Conservation (phyloP, 2,329 filamentous ascomycete species). For the Tolypocladium guangdongense region DNA sequence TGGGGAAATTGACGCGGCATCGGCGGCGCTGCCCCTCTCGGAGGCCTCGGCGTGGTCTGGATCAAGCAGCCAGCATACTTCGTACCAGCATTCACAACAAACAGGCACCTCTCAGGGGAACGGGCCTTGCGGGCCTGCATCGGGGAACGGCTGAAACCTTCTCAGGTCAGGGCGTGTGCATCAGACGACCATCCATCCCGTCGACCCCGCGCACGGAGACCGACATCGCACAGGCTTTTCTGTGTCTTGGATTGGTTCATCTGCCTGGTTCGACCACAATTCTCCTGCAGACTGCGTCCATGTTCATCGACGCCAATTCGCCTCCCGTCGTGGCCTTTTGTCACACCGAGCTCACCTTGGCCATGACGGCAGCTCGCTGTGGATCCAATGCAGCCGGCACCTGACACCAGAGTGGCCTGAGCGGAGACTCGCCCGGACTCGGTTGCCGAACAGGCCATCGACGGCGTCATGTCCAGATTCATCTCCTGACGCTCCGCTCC, state of each 20-base stretch:
- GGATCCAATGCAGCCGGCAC: slow-evolving; percentile 6
- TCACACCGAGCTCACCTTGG: slow-evolving; percentile 1
- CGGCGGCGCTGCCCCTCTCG: slow-evolving; percentile 5
- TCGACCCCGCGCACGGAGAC: not conserved
- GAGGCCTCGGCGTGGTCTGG: slow-evolving; percentile 10
- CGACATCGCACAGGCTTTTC: not conserved
- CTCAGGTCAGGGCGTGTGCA: not conserved
- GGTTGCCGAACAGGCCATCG: slow-evolving; percentile 5
- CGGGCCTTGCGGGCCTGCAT: too few relatives aligned
- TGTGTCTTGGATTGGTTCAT: not conserved
- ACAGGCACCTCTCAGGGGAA: too few relatives aligned
- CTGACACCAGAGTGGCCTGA: slow-evolving; percentile 6
- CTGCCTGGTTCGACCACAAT: too few relatives aligned
- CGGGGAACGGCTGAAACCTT: not conserved
- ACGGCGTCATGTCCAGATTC: not conserved
- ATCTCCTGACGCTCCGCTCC: not conserved
- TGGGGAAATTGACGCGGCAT: not conserved
- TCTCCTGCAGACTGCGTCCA: not conserved
- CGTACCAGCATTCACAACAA: not conserved
- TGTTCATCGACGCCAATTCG: not conserved
- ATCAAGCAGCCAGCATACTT: not conserved
- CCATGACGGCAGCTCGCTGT: slow-evolving; percentile 5
- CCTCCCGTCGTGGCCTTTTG: not conserved
- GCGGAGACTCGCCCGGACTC: not conserved
- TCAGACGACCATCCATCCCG: not conserved